Evolutionary conservation across 331 rosid genomes (phyloP), one percentile per base, ranked within the genome.

Genomic region (Spiraea crenata): DNA sequence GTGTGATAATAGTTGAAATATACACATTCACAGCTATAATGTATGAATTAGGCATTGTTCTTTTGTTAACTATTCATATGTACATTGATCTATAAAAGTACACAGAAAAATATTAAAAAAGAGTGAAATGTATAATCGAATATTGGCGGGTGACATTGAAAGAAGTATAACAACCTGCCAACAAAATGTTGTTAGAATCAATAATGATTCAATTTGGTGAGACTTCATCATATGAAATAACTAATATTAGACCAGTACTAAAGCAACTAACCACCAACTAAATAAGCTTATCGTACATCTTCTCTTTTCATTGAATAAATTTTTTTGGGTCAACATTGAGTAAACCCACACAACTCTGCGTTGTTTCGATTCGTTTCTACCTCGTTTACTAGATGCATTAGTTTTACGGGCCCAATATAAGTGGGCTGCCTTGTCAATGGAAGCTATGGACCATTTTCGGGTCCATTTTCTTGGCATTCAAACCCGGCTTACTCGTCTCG

Each of bases 261-360:
- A 82, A 80, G 83, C 74, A 76, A 80, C 67, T 63, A 50, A 46
- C 16, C 73, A 75, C 69, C 82, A 2, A 61, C 67, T 76, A 38
- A 60, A 45, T 45, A 45, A 8, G 49, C 9, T 45, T 45, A 45
- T 7, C 2, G 1, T 25, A 25, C 31, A 25, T 25, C 31, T 25
- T 25, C 31, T 25, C 31, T 25, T 25, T 25, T 25, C 31, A 25
- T 25, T 25, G 31, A 25, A 25, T 25, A 25, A 25, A 25, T 45
- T 9, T 10, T 10, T 45, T 3, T 45, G 3, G 10, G 47, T 7
- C 8, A 44, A 44, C 19, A 1, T 10, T 38, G 31, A 25, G 31
- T 25, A 25, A 25, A 25, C 31, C 2, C 31, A 25, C 31, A 25
- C 31, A 25, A 25, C 31, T 25, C 31, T 25, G 31, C 31, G 31